These are phyloP conservation scores for Pharnaceum exiguum DNA, from an alignment of 148 eudicot species.

Conservation along the genomic window DNA sequence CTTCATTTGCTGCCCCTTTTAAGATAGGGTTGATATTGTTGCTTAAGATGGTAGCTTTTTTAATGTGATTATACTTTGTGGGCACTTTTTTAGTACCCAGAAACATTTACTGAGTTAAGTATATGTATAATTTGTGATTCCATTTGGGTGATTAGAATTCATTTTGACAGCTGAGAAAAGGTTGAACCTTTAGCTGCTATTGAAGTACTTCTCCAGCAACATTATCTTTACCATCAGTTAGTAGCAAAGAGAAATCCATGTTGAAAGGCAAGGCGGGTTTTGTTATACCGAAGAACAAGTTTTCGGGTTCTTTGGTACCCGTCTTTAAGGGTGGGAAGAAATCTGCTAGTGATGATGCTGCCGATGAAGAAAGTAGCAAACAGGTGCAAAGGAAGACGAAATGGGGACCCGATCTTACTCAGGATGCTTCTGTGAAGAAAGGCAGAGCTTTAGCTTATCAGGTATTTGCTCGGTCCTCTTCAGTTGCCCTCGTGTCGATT, in stretches of 20 bases:
- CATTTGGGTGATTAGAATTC: constrained; percentile 12
- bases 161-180: constrained; percentile 48
- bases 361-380: constrained; percentile 45
- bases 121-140: too few species aligned
- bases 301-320: constrained; percentile 91
- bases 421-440: constrained; percentile 67
- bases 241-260: constrained; percentile 52
- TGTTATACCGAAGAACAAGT: constrained; percentile 91
- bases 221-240: constrained; percentile 39
- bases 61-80: too few species aligned
- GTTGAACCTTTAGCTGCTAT: constrained; percentile 29
- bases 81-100: too few species aligned
- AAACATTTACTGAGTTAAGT: too few species aligned
- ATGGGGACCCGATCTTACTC: constrained; percentile 86
- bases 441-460: constrained; percentile 88
- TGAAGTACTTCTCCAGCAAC: constrained; percentile 23
- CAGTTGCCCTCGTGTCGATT: neutral
- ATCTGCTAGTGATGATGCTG: constrained; percentile 39
- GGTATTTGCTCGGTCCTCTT: constrained; percentile 36
- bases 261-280: constrained; percentile 78
- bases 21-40: too few species aligned
- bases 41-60: too few species aligned
- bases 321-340: constrained; percentile 57
- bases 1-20: too few species aligned
- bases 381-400: constrained; percentile 74